Evolutionary conservation across 2,329 filamentous ascomycete species (phyloP).

Genomic region (Fusarium newnesense): DNA sequence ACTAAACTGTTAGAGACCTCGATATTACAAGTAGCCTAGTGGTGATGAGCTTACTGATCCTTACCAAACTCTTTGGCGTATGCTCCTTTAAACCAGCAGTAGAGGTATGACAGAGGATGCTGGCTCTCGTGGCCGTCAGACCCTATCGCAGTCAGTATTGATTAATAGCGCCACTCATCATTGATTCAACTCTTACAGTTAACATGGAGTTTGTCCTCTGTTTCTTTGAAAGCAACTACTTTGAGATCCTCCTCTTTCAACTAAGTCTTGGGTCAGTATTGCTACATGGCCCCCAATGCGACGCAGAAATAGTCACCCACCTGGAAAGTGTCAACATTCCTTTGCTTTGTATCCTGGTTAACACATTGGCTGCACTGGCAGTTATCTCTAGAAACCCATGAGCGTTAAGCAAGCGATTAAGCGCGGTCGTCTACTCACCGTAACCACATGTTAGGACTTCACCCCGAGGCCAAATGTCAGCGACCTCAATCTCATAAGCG

Average conservation of each 20-base stretch:
- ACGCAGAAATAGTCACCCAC: conserved; percentile 37
- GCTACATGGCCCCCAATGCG: background rate
- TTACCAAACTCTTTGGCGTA: conserved; percentile 28
- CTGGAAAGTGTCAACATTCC: conserved; percentile 55
- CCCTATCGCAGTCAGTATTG: conserved; percentile 59
- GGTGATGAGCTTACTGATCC: conserved; percentile 34
- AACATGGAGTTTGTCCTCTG: conserved; percentile 47
- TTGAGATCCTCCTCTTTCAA: conserved; percentile 47
- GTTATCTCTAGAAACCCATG: conserved; percentile 50
- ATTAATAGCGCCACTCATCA: background rate
- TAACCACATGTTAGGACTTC: conserved; percentile 45
- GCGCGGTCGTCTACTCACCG: conserved; percentile 36
- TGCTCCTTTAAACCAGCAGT: conserved; percentile 33
- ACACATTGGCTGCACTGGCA: conserved; percentile 56
- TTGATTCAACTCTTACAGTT: conserved; percentile 44
- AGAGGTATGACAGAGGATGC: conserved; percentile 65
- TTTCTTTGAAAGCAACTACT: conserved; percentile 43
- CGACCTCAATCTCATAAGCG: conserved; percentile 8
- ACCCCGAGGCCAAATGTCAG: conserved; percentile 19
- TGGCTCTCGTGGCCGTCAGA: conserved; percentile 74
- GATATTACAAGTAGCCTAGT: background rate
- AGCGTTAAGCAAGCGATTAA: conserved; percentile 11
- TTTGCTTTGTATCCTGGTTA: conserved; percentile 55
- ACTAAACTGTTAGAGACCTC: conserved; percentile 24
- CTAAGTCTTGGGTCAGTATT: conserved; percentile 38